Conservation (phyloP, 345 rosid species). For the Linum tenue region DNA sequence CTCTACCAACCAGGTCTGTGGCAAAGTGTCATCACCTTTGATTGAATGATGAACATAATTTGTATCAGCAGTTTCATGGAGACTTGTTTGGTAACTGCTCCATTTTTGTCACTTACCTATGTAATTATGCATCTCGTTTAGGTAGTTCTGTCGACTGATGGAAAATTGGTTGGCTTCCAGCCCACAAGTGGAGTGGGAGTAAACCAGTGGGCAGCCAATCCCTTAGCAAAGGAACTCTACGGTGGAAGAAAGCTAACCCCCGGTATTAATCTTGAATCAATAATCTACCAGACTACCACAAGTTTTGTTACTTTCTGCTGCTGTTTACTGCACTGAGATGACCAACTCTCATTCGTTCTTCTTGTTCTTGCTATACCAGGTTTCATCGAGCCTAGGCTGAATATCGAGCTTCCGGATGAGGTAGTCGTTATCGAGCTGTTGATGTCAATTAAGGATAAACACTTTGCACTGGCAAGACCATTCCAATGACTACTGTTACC, state of each 20-base stretch:
- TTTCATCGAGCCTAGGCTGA: conserved; percentile 52
- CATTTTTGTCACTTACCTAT: too few relatives aligned
- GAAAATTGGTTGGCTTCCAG: conserved; percentile 65
- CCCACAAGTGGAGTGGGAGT: conserved; percentile 65
- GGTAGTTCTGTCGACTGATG: conserved; percentile 60
- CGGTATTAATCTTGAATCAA: conserved; percentile 29
- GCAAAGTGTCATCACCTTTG: too few relatives aligned
- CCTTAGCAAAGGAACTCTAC: conserved; percentile 63
- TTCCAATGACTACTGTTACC: conserved; percentile 9
- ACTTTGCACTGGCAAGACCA: conserved; percentile 66
- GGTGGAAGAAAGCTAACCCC: conserved; percentile 50
- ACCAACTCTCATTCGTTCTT: conserved; percentile 3
- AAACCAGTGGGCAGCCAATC: conserved; percentile 71
- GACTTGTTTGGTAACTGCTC: too few relatives aligned
- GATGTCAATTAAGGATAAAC: conserved; percentile 45
- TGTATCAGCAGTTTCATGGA: too few relatives aligned
- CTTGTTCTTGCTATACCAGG: conserved; percentile 32
- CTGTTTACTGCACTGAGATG: not conserved
- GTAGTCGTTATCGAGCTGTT: conserved; percentile 53
- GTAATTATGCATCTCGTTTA: conserved; percentile 19
- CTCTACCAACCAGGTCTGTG: too few relatives aligned
- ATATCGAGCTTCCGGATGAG: conserved; percentile 33
- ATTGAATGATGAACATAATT: too few relatives aligned
- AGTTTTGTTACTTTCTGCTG: not conserved
- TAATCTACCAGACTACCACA: not conserved